phyloP scores from a whole-genome alignment of 2,329 filamentous ascomycete genomes.

The Xylariaceae sp. region DNA sequence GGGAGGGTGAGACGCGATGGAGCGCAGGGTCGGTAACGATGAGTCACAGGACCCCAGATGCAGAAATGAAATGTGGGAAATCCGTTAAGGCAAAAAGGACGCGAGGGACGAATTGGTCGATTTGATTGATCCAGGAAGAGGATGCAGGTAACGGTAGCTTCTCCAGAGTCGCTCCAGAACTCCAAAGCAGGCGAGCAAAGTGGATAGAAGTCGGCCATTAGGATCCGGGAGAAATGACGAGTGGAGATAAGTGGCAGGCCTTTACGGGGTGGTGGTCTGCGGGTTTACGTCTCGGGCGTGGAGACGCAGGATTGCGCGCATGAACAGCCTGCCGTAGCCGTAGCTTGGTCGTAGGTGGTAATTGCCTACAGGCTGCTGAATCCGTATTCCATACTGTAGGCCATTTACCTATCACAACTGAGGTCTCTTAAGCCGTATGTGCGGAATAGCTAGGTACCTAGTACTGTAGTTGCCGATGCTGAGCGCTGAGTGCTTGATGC shows the following conservation, averaged over 20 bases:
- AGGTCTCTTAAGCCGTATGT: not conserved
- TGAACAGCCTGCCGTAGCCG: not conserved
- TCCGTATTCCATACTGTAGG: not conserved
- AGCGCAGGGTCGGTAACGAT: conserved; percentile 19
- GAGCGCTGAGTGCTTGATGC: too few species aligned
- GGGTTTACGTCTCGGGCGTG: not conserved
- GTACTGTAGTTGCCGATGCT: too few species aligned
- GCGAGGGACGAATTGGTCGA: conserved; percentile 16
- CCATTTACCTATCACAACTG: not conserved
- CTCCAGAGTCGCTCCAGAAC: not conserved
- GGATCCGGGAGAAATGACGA: not conserved
- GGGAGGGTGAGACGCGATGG: conserved; percentile 17
- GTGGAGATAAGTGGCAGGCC: not conserved
- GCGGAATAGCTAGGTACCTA: too few species aligned
- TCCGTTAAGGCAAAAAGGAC: not conserved
- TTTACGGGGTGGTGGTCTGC: not conserved
- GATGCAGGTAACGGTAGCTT: not conserved
- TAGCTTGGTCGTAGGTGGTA: not conserved
- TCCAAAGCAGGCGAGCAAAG: not conserved
- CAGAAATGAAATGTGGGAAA: conserved; percentile 1
- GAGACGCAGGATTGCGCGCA: not conserved
- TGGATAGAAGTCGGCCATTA: not conserved
- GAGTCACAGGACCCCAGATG: conserved; percentile 21
- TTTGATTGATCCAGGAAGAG: conserved; percentile 14
- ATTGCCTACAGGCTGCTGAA: too few species aligned